Evolutionary conservation across 345 rosid genomes (phyloP).

Genomic region (Melaleuca quinquenervia): DNA sequence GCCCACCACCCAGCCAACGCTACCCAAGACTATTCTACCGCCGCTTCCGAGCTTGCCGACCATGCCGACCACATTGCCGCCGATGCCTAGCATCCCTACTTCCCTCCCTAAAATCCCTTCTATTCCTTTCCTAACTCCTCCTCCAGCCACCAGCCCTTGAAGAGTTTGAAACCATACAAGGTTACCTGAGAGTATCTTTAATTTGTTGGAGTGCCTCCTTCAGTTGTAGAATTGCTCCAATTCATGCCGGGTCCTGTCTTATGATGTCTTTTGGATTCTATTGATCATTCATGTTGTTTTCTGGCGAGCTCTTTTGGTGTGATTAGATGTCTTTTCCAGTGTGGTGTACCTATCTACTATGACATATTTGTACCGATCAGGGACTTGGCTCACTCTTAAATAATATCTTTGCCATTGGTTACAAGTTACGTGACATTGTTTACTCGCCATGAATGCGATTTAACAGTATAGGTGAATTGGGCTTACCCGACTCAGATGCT

Average conservation of each 20-base stretch:
- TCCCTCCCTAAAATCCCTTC: not conserved
- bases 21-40: not conserved
- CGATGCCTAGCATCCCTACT: not conserved
- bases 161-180: not conserved
- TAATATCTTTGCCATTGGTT: not conserved
- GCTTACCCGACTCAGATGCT: not conserved
- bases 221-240: not conserved
- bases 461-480: not conserved
- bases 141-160: not conserved
- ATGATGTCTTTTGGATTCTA: not conserved
- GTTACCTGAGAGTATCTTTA: not conserved
- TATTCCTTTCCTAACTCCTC: not conserved
- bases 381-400: not conserved
- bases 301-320: not conserved
- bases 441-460: not conserved
- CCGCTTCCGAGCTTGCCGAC: not conserved
- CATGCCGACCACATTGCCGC: not conserved
- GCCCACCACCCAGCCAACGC: not conserved
- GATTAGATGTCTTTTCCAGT: not conserved
- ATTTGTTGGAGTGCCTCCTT: not conserved
- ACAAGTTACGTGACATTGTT: not conserved
- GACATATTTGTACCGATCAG: not conserved
- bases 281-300: not conserved
- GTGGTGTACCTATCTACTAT: not conserved
- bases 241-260: not conserved